Evolutionary conservation across 2,329 filamentous ascomycete genomes (phyloP).

Genomic region (Epichloe coenophiala): DNA sequence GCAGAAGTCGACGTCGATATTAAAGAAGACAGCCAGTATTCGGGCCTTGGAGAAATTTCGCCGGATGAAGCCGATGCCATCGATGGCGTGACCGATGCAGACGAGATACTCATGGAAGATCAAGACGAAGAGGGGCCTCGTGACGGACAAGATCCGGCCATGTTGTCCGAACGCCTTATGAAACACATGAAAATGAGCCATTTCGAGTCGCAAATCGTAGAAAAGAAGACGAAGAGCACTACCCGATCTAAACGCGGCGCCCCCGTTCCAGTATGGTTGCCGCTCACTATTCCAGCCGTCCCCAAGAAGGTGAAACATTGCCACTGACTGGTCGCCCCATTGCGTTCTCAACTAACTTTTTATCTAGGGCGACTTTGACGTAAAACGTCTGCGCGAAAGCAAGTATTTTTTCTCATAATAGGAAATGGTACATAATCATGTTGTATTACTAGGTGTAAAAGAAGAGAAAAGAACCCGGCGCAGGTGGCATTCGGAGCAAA

Average conservation of each 20-base stretch:
- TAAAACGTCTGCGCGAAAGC: conserved; percentile 51
- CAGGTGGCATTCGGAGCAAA: background rate
- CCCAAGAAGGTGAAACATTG: conserved; percentile 51
- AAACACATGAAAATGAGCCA: conserved; percentile 15
- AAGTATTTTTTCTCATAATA: conserved; percentile 74
- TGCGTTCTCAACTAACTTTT: conserved; percentile 6
- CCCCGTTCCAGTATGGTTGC: conserved; percentile 55
- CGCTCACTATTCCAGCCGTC: conserved; percentile 63
- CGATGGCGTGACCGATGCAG: conserved; percentile 4
- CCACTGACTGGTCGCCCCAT: background rate
- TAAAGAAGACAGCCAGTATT: conserved; percentile 28
- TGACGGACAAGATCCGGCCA: conserved; percentile 5
- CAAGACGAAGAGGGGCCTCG: conserved; percentile 8
- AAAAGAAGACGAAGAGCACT: conserved; percentile 13
- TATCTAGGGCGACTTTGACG: conserved; percentile 55
- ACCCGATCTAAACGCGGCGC: background rate
- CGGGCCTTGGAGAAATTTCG: conserved; percentile 33
- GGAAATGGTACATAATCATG: background rate
- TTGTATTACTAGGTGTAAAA: background rate
- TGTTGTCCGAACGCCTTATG: conserved; percentile 12
- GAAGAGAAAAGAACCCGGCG: background rate
- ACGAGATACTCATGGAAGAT: conserved; percentile 10
- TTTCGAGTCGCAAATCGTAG: conserved; percentile 22
- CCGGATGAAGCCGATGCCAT: conserved; percentile 14
- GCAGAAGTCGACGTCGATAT: conserved; percentile 39